These are phyloP conservation scores for Gentiana straminea DNA, from an alignment of 257 asterid species.

Conservation along the genomic window DNA sequence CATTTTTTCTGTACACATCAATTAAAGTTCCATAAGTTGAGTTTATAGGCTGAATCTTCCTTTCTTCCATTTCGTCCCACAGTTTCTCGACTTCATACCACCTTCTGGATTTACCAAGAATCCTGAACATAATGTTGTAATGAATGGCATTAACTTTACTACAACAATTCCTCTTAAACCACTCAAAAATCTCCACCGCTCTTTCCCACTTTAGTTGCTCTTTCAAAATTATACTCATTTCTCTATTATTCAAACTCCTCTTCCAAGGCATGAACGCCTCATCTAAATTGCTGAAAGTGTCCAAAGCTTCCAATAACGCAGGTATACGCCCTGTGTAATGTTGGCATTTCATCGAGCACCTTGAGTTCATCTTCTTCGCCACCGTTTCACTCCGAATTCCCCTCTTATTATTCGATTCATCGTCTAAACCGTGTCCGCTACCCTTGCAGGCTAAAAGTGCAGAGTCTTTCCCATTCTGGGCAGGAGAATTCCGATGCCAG, in stretches of 20 bases:
- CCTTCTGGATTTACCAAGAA: conserved; percentile 55
- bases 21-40: conserved; percentile 93
- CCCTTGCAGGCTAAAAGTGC: conserved; percentile 14
- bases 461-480: conserved; percentile 10
- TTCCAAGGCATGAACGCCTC: conserved; percentile 80
- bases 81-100: conserved; percentile 64
- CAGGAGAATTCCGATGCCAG: not conserved
- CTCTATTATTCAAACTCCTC: conserved; percentile 64
- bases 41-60: conserved; percentile 45
- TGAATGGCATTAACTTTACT: conserved; percentile 85
- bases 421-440: conserved; percentile 8
- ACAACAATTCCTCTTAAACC: conserved; percentile 68
- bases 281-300: conserved; percentile 42
- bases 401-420: conserved; percentile 8
- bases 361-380: conserved; percentile 30
- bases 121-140: conserved; percentile 67
- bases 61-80: conserved; percentile 61
- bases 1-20: conserved; percentile 77
- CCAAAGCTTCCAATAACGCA: conserved; percentile 64
- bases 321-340: conserved; percentile 73
- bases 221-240: conserved; percentile 73
- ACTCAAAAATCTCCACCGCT: conserved; percentile 76
- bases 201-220: conserved; percentile 82
- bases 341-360: conserved; percentile 79
- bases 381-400: not conserved